Percentiles rank a stretch among this genome's conserved stretches.
phyloP scores from a whole-genome alignment of 2,329 filamentous ascomycete species.

The Aspergillus bombycis region DNA sequence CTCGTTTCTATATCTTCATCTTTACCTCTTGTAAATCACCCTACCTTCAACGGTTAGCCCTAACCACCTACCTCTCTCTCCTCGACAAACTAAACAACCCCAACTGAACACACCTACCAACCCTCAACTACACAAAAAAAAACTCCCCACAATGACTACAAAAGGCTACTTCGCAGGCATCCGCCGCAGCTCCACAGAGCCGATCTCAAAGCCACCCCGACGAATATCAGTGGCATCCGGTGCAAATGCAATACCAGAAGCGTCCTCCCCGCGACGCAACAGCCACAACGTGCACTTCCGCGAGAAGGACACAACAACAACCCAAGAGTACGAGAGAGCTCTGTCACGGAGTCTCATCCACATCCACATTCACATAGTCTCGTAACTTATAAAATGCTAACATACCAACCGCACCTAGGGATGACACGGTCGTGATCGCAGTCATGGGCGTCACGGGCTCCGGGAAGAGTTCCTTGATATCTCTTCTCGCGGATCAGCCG shows the following conservation, averaged over 20 bases:
- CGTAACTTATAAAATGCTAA: background rate
- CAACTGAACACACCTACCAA: background rate
- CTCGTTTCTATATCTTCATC: background rate
- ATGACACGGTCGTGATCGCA: background rate
- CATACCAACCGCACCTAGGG: background rate
- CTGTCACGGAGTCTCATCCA: too few species aligned
- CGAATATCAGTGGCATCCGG: background rate
- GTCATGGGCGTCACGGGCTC: background rate
- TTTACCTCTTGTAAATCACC: background rate
- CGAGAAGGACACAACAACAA: background rate
- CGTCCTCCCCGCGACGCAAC: background rate
- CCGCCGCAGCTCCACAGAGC: background rate
- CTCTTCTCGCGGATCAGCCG: background rate
- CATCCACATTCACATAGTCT: background rate
- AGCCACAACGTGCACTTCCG: background rate
- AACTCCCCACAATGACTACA: background rate
- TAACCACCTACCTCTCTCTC: background rate
- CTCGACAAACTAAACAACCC: background rate
- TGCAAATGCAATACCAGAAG: background rate
- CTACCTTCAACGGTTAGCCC: background rate
- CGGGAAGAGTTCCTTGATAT: background rate
- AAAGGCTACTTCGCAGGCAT: background rate
- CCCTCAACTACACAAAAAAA: background rate
- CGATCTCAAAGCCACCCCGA: background rate
- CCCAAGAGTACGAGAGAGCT: background rate